A percentile compares a stretch with the other conserved stretches of the same genome.
Evolutionary conservation across 2,329 filamentous ascomycete species (phyloP).

Genomic region (Aspergillus caelatus): DNA sequence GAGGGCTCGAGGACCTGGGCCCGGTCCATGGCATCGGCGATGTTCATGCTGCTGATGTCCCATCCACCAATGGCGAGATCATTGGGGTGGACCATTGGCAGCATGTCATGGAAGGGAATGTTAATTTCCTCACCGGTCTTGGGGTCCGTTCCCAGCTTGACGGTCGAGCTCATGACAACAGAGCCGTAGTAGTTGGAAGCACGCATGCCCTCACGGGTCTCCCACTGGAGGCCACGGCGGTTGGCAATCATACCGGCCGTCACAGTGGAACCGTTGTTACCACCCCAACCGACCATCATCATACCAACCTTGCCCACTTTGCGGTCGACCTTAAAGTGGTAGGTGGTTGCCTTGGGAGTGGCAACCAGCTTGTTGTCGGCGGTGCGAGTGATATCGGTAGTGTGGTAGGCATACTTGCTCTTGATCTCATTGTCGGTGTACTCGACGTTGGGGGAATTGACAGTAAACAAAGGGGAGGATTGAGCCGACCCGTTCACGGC

Average conservation of each 20-base stretch:
- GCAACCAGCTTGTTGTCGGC: constrained; percentile 78
- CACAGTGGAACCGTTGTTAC: constrained; percentile 97
- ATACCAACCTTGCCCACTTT: constrained; percentile 90
- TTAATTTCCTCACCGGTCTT: constrained; percentile 88
- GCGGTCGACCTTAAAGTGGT: constrained; percentile 97
- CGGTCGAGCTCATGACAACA: constrained; percentile 92
- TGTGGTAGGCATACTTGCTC: constrained; percentile 95
- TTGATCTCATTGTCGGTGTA: constrained; percentile 88
- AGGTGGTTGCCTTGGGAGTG: constrained; percentile 82
- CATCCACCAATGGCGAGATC: constrained; percentile 93
- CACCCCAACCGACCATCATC: constrained; percentile 97
- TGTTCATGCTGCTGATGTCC: constrained; percentile 92
- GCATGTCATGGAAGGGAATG: constrained; percentile 89
- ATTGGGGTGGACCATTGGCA: constrained; percentile 97
- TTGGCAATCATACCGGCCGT: constrained; percentile 98
- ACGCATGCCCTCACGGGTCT: constrained; percentile 85
- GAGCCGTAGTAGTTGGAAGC: constrained; percentile 98
- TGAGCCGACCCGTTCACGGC: constrained; percentile 56
- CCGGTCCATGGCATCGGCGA: constrained; percentile 92
- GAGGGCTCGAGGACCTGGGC: constrained; percentile 94
- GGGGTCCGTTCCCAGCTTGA: constrained; percentile 90
- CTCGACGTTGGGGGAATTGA: constrained; percentile 87
- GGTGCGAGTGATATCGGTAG: constrained; percentile 75
- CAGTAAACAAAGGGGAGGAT: constrained; percentile 69
- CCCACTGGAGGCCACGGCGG: constrained; percentile 81